phyloP scores from a whole-genome alignment of 305 asterid genomes.

The Coffea humblotiana region DNA sequence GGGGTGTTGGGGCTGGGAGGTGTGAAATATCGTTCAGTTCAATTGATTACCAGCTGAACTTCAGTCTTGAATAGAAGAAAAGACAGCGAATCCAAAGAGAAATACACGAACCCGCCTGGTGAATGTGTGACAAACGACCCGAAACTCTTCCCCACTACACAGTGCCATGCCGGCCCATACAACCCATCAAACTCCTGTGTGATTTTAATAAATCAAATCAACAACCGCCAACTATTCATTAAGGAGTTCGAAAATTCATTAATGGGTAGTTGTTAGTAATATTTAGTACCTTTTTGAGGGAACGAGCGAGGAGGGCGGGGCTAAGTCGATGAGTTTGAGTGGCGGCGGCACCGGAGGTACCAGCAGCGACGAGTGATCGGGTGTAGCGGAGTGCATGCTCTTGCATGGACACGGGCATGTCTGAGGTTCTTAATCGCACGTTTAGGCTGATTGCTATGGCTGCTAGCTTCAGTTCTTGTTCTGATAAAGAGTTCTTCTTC shows the following conservation, averaged over 20 bases:
- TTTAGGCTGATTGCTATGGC: constrained; percentile 56
- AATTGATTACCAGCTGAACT: constrained; percentile 46
- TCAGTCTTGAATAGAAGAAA: constrained; percentile 87
- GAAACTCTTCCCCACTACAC: constrained; percentile 86
- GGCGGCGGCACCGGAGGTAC: not conserved
- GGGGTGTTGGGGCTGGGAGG: not conserved
- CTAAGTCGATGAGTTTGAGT: constrained; percentile 48
- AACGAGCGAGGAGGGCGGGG: constrained; percentile 70
- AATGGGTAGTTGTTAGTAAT: no score
- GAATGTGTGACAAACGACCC: constrained; percentile 88
- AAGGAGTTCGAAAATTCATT: not conserved
- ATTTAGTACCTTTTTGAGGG: constrained; percentile 56
- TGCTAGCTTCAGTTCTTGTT: constrained; percentile 52
- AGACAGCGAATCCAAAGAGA: constrained; percentile 63
- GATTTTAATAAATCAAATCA: no score
- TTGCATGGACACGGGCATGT: constrained; percentile 80
- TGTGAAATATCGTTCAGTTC: not conserved
- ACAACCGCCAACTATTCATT: not conserved
- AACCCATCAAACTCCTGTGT: constrained; percentile 72
- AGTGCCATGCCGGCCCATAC: constrained; percentile 93
- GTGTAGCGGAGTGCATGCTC: constrained; percentile 70
- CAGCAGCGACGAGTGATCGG: constrained; percentile 41
- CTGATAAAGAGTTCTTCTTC: constrained; percentile 11
- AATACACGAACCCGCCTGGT: constrained; percentile 76
- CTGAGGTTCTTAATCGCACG: constrained; percentile 61